These are phyloP conservation scores for Begonia masoniana DNA, from an alignment of 306 rosid genomes.

Conservation along the genomic window DNA sequence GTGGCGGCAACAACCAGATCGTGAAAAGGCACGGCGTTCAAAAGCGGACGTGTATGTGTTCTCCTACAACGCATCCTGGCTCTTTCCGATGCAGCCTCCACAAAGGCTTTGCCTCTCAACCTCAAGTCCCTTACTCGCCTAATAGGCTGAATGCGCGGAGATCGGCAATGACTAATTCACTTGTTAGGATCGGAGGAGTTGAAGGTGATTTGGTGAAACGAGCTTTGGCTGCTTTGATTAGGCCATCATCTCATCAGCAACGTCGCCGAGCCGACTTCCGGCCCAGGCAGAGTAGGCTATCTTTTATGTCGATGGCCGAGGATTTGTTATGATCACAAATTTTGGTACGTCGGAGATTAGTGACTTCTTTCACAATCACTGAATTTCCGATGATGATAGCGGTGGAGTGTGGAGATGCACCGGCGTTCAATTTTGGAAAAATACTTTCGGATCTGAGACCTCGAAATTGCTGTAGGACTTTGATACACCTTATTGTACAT, in stretches of 20 bases:
- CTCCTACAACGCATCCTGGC: slow-evolving; percentile 92
- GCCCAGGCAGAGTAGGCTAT: slow-evolving; percentile 75
- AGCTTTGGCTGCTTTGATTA: slow-evolving; percentile 73
- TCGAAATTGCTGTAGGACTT: neutral
- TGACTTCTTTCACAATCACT: neutral
- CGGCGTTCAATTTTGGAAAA: slow-evolving; percentile 10
- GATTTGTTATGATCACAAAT: slow-evolving; percentile 8
- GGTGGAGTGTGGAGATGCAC: neutral
- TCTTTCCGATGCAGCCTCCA: slow-evolving; percentile 90
- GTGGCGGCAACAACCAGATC: slow-evolving; percentile 12
- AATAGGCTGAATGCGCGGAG: slow-evolving; percentile 81
- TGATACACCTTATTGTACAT: neutral
- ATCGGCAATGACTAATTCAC: slow-evolving; percentile 96
- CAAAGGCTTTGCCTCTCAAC: slow-evolving; percentile 29
- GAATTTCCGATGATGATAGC: slow-evolving; percentile 6
- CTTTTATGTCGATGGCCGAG: slow-evolving; percentile 51
- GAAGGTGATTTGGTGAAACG: slow-evolving; percentile 84
- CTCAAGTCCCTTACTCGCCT: slow-evolving; percentile 44
- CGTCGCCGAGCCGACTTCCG: slow-evolving; percentile 51
- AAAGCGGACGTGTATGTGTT: slow-evolving; percentile 85
- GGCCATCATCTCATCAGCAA: slow-evolving; percentile 90
- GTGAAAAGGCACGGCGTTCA: slow-evolving; percentile 28
- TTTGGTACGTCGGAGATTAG: neutral
- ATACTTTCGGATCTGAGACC: neutral
- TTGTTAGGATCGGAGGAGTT: slow-evolving; percentile 84